phyloP scores from a whole-genome alignment of 495 filamentous ascomycete genomes.

The Aspergillus affinis region DNA sequence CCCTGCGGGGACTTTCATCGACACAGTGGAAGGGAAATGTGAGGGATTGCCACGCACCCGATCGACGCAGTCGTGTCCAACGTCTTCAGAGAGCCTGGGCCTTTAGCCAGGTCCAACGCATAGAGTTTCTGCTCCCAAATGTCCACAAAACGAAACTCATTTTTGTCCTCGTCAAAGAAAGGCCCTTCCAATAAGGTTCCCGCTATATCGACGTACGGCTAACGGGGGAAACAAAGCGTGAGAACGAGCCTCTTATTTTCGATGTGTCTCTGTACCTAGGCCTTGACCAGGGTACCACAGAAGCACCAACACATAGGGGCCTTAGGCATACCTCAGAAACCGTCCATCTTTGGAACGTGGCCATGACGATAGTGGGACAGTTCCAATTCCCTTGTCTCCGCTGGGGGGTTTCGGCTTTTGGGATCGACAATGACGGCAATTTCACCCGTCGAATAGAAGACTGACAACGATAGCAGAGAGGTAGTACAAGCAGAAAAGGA shows the following conservation, averaged over 20 bases:
- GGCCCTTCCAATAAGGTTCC: slow-evolving; percentile 83
- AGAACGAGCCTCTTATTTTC: slow-evolving; percentile 6
- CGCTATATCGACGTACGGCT: slow-evolving; percentile 74
- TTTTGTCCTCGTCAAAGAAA: slow-evolving; percentile 65
- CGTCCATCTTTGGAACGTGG: slow-evolving; percentile 42
- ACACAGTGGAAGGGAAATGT: background rate
- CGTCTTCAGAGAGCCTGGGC: slow-evolving; percentile 61
- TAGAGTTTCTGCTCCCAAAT: slow-evolving; percentile 80
- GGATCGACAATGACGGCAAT: background rate
- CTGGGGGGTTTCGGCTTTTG: background rate
- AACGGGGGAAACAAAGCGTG: slow-evolving; percentile 10
- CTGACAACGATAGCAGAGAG: background rate
- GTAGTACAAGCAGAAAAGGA: background rate
- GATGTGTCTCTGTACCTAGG: background rate
- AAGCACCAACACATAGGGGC: background rate
- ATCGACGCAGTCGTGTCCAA: slow-evolving; percentile 65
- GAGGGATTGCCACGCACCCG: slow-evolving; percentile 41
- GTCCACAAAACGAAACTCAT: slow-evolving; percentile 85
- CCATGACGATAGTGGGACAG: slow-evolving; percentile 23
- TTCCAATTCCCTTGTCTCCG: background rate
- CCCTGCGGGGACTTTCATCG: slow-evolving; percentile 13
- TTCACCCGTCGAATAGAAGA: background rate
- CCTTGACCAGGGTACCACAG: background rate
- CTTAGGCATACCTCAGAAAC: slow-evolving; percentile 37
- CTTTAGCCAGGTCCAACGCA: slow-evolving; percentile 64